Conservation (phyloP, 768 basidiomycete species). For the Lentinula detonsa region DNA sequence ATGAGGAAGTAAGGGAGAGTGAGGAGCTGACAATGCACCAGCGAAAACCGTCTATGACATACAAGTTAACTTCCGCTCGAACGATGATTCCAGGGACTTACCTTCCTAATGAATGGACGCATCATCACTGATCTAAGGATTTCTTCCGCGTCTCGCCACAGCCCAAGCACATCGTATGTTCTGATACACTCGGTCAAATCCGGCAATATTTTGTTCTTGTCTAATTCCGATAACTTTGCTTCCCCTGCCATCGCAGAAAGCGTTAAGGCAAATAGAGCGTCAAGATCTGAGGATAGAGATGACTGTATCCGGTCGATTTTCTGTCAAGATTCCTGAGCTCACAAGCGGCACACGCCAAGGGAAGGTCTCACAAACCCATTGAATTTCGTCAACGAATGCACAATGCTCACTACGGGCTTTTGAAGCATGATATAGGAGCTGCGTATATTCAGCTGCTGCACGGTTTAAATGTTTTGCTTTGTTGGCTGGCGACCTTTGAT, state of each 20-base stretch:
- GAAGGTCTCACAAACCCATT: slow-evolving; percentile 60
- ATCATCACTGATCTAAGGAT: slow-evolving; percentile 70
- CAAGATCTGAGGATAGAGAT: slow-evolving; percentile 81
- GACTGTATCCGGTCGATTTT: slow-evolving; percentile 79
- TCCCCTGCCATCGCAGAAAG: slow-evolving; percentile 46
- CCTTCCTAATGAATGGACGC: slow-evolving; percentile 73
- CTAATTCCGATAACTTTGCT: slow-evolving; percentile 50
- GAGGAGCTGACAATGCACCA: slow-evolving; percentile 60
- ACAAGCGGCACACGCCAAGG: background rate
- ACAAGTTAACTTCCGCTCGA: background rate
- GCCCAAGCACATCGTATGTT: slow-evolving; percentile 72
- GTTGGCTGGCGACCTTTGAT: slow-evolving; percentile 43
- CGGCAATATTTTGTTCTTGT: slow-evolving; percentile 52
- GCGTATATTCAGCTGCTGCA: slow-evolving; percentile 87
- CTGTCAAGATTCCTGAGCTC: slow-evolving; percentile 25
- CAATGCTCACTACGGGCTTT: slow-evolving; percentile 79
- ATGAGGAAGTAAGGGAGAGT: slow-evolving; percentile 71
- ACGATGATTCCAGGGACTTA: slow-evolving; percentile 14
- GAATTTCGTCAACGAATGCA: slow-evolving; percentile 73
- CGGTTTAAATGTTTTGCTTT: slow-evolving; percentile 77
- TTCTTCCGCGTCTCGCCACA: slow-evolving; percentile 88
- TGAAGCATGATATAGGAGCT: slow-evolving; percentile 82
- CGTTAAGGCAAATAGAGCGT: slow-evolving; percentile 69
- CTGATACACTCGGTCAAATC: slow-evolving; percentile 76
- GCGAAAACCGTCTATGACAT: slow-evolving; percentile 61